Base-by-base conservation (phyloP, 148 eudicot genomes). In the Cornus controversa region DNA sequence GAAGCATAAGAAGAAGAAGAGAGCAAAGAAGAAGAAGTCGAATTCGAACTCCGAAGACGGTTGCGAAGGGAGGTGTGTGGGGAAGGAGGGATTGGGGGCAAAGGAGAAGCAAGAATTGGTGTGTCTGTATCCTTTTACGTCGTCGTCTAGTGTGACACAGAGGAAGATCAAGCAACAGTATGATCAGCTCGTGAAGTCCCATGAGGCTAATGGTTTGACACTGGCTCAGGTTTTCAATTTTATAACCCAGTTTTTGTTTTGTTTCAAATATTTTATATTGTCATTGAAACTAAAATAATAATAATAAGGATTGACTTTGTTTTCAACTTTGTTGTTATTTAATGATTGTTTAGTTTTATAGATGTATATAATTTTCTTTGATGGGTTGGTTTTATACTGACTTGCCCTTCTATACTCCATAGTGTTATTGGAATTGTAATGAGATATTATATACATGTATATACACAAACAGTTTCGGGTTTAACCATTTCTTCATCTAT, bases 141-240 rank as follows among this genome's bases (percentile, higher is more conserved):
- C 88, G 70, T 74, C 91, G 36, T 87, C 86, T 0, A 89, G 92
- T 79, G 87, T 81, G 1, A 91, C 90, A 24, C 93, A 89, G 77
- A 89, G 94, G 84, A 89, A 81, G 82, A 89, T 91, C 62, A 91
- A 89, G 81, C 87, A 86, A 31, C 91, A 91, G 23, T 91, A 89
- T 84, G 92, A 91, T 89, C 87, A 91, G 84, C 91, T 89, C 70
- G 86, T 91, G 0, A 87, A 85, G 83, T 87, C 91, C 10, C 87
- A 89, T 82, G 85, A 82, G 9, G 84, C 93, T 22, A 83, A 82
- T 53, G 88, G 85, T 11, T 83, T 91, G 81, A 89, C 92, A 60
- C 80, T 91, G 47, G 87, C 84, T 81, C 92, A 91, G 94, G 94
- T 91, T 75, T 26, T 47, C 72, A 13, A 1, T 81, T 26, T 72